Base-by-base conservation (phyloP, 1,139 yeast species). In the Hemisphaericaspora lyxosophila region DNA sequence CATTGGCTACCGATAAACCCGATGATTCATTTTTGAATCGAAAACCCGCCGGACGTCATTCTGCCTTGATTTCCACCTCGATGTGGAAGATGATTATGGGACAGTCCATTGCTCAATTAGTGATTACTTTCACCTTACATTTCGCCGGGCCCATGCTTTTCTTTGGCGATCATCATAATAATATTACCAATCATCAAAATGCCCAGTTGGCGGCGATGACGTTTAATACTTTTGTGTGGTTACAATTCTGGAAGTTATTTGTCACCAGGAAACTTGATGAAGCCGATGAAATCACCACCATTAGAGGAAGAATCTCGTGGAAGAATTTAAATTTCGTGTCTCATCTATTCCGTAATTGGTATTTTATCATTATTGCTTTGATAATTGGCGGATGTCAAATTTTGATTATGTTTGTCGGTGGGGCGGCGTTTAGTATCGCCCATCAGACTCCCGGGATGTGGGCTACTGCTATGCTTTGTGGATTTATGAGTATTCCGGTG, bases 71-170 rank as follows among this genome's bases (percentile, higher is more conserved):
- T 49, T 74, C 95, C 2, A 82, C 83, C 4, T 85, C 95, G 14
- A 92, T 94, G 92, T 92, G 98, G 98, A 92, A 92, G 62, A 90
- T 94, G 97, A 92, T 94, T 52, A 50, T 90, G 38, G 95, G 96
- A 4, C 97, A 92, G 64, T 78, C 96, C 1, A 47, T 71, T 7
- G 75, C 81, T 44, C 99, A 92, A 67, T 74, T 94, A 45, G 56
- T 74, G 19, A 76, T 92, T 18, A 90, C 97, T 0, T 85, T 92
- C 56, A 69, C 73, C 4, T 64, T 94, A 36, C 92, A 88, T 60
- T 92, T 88, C 62, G 85, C 80, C 8, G 97, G 97, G 15, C 58
- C 64, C 14, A 44, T 62, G 31, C 63, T 92, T 25, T 89, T 87
- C 57, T 78, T 62, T 52, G 73, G 75, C 3, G 55, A 59, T 13